These are phyloP conservation scores for Suillus decipiens DNA, from an alignment of 768 basidiomycete genomes.

Conservation along the genomic window DNA sequence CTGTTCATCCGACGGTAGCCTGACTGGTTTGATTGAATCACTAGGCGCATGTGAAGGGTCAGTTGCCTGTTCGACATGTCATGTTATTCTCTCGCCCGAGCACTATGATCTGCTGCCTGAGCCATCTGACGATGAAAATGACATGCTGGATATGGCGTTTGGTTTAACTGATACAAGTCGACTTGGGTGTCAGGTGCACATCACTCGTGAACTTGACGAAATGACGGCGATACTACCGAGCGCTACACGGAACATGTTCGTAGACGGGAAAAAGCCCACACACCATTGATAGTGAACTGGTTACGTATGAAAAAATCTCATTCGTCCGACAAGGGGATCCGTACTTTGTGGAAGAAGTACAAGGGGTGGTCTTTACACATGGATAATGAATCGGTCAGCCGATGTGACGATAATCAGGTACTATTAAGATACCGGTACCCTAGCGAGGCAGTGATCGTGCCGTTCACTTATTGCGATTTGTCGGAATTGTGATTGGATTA, in stretches of 20 bases:
- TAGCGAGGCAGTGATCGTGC: neutral
- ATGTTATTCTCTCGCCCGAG: slow-evolving; percentile 82
- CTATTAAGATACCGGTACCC: neutral
- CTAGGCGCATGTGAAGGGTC: slow-evolving; percentile 96
- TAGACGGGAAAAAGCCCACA: slow-evolving; percentile 71
- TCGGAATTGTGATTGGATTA: neutral
- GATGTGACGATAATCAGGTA: neutral
- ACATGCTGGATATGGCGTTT: slow-evolving; percentile 98
- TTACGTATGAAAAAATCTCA: neutral
- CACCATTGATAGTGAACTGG: slow-evolving; percentile 37
- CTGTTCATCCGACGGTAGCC: neutral
- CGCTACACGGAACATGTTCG: slow-evolving; percentile 97
- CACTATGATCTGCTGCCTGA: slow-evolving; percentile 87
- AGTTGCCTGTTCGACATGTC: slow-evolving; percentile 96
- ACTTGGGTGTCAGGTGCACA: slow-evolving; percentile 74
- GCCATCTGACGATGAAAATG: slow-evolving; percentile 97
- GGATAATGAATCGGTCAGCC: neutral
- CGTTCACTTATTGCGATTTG: neutral
- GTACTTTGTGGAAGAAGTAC: neutral
- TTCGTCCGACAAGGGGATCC: neutral
- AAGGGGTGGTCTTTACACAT: neutral
- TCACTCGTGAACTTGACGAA: slow-evolving; percentile 83
- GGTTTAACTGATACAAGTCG: slow-evolving; percentile 93
- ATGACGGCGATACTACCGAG: slow-evolving; percentile 83
- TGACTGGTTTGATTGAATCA: slow-evolving; percentile 1